Evolutionary conservation across 1,139 yeast species (phyloP), one percentile per base, ranked within the genome.

Genomic region (Yamadazyma conglobata): DNA sequence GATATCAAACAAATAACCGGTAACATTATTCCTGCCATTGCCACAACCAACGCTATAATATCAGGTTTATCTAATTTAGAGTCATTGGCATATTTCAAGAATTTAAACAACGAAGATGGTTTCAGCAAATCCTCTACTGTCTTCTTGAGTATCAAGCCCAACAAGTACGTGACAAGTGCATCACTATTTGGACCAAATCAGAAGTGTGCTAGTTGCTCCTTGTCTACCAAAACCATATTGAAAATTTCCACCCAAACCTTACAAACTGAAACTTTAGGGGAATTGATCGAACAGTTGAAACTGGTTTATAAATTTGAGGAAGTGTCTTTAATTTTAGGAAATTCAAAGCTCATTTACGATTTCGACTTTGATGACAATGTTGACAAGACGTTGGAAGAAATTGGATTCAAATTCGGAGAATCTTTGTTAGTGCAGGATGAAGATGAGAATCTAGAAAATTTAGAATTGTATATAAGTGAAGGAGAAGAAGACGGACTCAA

Each of bases 21-120:
- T 7, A 91, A 91, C 54, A 93, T 93, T 47, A 91, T 93, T 30
- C 98, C 99, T 0, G 98, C 98, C 0, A 89, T 93, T 46, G 98
- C 98, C 9, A 91, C 98, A 2, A 91, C 97, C 8, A 93, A 93
- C 54, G 97, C 98, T 1, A 81, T 91, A 13, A 80, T 91, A 40
- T 89, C 96, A 0, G 98, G 98, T 0, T 73, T 88, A 39, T 82
- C 94, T 15, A 79, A 88, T 10, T 54, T 89, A 34, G 80, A 78
- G 32, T 82, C 89, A 0, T 58, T 86, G 31, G 73, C 77, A 33
- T 71, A 73, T 28, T 71, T 79, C 48, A 47, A 46, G 16, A 29
- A 47, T 10, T 40, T 50, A 4, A 27, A 49, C 40, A n/a, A 27
- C 1, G 38, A 37, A 0, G 31, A 44, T 2, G 46, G 52, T 3